Conservation (phyloP, 345 rosid genomes). For the Eucalyptus erythrocorys region DNA sequence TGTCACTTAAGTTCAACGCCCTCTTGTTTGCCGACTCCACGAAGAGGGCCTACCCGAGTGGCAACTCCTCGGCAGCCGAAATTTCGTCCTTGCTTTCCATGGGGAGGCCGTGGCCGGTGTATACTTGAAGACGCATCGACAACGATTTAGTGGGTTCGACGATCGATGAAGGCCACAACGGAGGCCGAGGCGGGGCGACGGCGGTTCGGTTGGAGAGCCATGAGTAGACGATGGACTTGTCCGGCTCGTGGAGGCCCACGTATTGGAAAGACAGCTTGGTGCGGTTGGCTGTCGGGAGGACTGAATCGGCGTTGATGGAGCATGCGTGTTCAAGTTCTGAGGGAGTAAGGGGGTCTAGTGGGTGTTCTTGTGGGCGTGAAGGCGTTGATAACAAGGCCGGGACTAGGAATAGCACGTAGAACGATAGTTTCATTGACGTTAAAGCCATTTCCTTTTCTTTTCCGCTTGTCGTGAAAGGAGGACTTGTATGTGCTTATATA, state of each 20-base stretch:
- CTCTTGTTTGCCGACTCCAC: neutral
- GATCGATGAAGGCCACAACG: neutral
- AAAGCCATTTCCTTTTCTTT: neutral
- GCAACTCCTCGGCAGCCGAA: neutral
- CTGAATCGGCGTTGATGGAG: neutral
- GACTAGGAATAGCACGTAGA: neutral
- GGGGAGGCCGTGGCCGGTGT: neutral
- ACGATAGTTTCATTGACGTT: neutral
- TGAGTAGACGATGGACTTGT: neutral
- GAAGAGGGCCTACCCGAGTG: neutral
- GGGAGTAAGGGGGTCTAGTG: neutral
- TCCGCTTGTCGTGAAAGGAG: neutral
- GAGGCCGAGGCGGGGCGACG: neutral
- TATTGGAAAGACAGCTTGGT: neutral
- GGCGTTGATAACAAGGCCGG: neutral
- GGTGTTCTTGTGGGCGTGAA: neutral
- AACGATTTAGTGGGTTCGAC: neutral
- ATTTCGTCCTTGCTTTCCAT: neutral
- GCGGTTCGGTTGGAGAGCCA: neutral
- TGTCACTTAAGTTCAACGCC: neutral
- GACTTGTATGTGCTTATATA: neutral
- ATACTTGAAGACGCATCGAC: neutral
- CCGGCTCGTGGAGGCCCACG: neutral
- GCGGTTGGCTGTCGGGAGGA: neutral
- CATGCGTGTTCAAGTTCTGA: neutral